Conservation (phyloP, 371 early-diverging fungal species). For the Circinella minor region DNA sequence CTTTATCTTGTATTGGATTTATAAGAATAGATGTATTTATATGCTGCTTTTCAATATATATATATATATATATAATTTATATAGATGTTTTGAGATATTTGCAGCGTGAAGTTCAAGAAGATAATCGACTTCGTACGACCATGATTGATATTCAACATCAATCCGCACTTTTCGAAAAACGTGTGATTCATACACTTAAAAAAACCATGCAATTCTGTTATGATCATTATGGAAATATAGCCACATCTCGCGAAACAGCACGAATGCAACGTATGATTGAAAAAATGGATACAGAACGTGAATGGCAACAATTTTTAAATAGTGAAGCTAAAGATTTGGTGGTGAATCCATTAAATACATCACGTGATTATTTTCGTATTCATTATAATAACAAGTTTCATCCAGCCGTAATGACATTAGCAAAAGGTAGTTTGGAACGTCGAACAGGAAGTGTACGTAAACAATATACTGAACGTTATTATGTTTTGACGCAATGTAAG, state of each 20-base stretch:
- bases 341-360: conserved; percentile 21
- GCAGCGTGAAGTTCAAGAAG: conserved; percentile 48
- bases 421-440: conserved; percentile 41
- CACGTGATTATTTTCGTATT: conserved; percentile 38
- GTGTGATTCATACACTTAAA: conserved; percentile 25
- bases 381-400: conserved; percentile 46
- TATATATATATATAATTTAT: neutral
- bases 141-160: conserved; percentile 41
- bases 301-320: conserved; percentile 39
- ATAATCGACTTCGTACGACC: conserved; percentile 37
- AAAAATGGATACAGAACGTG: conserved; percentile 29
- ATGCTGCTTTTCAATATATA: neutral
- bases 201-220: conserved; percentile 32
- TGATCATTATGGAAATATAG: conserved; percentile 13
- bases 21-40: neutral
- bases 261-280: conserved; percentile 27
- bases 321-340: conserved; percentile 34
- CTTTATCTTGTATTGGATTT: too few species aligned
- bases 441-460: conserved; percentile 33
- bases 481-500: conserved; percentile 46
- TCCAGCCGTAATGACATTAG: conserved; percentile 41
- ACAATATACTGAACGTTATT: conserved; percentile 38
- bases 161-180: conserved; percentile 26
- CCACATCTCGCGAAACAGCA: neutral
- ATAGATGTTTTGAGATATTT: conserved; percentile 41